Base-by-base conservation (phyloP, 2,329 filamentous ascomycete genomes). In the Trichoderma sp. region DNA sequence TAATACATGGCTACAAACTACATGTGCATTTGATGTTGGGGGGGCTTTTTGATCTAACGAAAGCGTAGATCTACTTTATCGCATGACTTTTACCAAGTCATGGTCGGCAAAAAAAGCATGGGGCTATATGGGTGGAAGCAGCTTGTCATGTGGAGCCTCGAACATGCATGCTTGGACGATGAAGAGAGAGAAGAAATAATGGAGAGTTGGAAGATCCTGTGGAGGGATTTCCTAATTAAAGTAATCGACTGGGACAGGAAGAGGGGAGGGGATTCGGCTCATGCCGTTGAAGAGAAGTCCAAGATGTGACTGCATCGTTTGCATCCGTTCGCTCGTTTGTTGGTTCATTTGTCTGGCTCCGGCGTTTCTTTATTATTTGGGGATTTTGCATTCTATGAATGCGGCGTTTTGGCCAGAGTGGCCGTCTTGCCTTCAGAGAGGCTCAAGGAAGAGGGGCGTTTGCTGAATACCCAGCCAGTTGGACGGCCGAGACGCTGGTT, bases 51-150 rank as follows among this genome's bases (percentile, higher is more conserved):
- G 1, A 21, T 16, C 53, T 66, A 56, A 66, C 14, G 5, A n/a
- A 29, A 10, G 7, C 13, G 58, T 24, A 66, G 89, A 72, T 92
- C 91, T 16, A 88, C 88, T 2, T 83, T 93, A 55, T 90, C 89
- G 0, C 90, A 93, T 72, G 91, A 94, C 75, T 93, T 93, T 75
- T 93, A 93, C 76, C 91, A 94, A 75, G 85, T 90, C 70, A 88
- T 93, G 83, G 85, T 91, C 8, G 91, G 91, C 59, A 88, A 88
- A 56, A 82, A 84, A 14, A 84, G 87, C 69, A 92, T 93, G 85
- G 86, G 84, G 21, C 78, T 94, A 0, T 87, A 87, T 71, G 91
- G 91, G 55, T 92, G 91, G 89, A 90, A 90, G 75, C 90, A 93
- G 77, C 83, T 91, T 27, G 82, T 83, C 19, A 79, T 85, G 72